phyloP scores from a whole-genome alignment of 2,329 filamentous ascomycete species.

The Ophioceras dolichostomum region DNA sequence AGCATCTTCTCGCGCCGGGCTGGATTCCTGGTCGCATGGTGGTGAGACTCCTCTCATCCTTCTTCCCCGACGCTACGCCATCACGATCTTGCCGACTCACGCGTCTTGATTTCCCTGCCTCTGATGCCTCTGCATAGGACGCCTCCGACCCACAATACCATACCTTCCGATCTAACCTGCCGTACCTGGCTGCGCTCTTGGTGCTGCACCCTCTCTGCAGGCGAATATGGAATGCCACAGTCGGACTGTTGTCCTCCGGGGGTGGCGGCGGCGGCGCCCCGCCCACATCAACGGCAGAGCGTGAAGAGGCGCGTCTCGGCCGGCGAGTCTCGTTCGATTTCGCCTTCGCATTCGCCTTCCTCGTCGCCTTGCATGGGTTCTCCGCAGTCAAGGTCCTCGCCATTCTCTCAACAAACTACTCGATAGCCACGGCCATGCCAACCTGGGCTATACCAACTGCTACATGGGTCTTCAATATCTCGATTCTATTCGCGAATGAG shows the following conservation, averaged over 20 bases:
- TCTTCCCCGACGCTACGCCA: too few species aligned
- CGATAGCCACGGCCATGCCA: slow-evolving; percentile 61
- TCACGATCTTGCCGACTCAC: too few species aligned
- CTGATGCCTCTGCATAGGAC: slow-evolving; percentile 48
- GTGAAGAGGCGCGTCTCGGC: slow-evolving; percentile 45
- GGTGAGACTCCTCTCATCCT: slow-evolving; percentile 40
- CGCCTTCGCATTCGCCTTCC: slow-evolving; percentile 66
- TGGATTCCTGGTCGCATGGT: slow-evolving; percentile 93
- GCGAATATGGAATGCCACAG: slow-evolving; percentile 60
- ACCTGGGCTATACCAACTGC: slow-evolving; percentile 56
- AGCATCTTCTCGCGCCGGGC: slow-evolving; percentile 58
- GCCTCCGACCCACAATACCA: slow-evolving; percentile 81
- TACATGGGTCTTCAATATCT: slow-evolving; percentile 87
- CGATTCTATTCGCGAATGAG: slow-evolving; percentile 81
- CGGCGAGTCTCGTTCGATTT: slow-evolving; percentile 75
- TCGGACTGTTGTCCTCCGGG: too few species aligned
- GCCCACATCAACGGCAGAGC: slow-evolving; percentile 21
- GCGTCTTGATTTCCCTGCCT: not conserved
- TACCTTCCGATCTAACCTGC: slow-evolving; percentile 75
- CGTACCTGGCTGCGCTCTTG: slow-evolving; percentile 63
- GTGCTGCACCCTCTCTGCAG: slow-evolving; percentile 70
- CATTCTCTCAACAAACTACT: slow-evolving; percentile 75
- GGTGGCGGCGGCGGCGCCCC: slow-evolving; percentile 28
- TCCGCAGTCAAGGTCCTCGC: slow-evolving; percentile 70
- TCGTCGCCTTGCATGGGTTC: slow-evolving; percentile 70